Base-by-base conservation (phyloP, 2,329 filamentous ascomycete species). In the Fusarium sp. region DNA sequence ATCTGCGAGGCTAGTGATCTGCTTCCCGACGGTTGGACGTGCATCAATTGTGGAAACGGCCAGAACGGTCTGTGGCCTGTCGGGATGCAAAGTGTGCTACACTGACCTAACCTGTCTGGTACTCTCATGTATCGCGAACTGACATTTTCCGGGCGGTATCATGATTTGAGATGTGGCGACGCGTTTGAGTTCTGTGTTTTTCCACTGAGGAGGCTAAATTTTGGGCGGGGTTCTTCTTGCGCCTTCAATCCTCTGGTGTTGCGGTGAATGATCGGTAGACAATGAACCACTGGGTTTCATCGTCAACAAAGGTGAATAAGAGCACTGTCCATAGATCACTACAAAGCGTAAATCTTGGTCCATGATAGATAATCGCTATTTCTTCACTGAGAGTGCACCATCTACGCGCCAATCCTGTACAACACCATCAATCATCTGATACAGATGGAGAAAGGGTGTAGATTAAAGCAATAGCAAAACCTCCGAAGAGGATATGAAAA, bases 391-490 rank as follows among this genome's bases (percentile, higher is more conserved):
- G 17, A 20, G 17, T 15, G 31, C 15, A 22, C 12, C 8, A 20
- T 14, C n/a, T 20, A 5, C 4, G 12, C 0, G 1, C 5, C 12
- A 3, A 31, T 31, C 4, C 5, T 17, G 7, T 22, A 29, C 20
- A 7, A 5, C 10, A n/a, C 4, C 3, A 5, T 7, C 7, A 4
- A 0, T 9, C 3, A 13, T 14, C 3, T n/a, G 1, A 2, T 22
- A 22, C 14, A 12, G 2, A 0, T 0, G 9, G 7, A 9, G 0
- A 22, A 13, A 17, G 7, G 6, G 4, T 3, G 2, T 12, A 3
- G 7, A 13, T 13, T 20, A 22, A 4, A 9, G 3, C 2, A 1
- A 2, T 7, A 2, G 20, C 7, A 18, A 1, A 33, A n/a, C 11
- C 5, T 15, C 6, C 9, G 0, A 7, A 15, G 12, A 27, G 2